phyloP scores from a whole-genome alignment of 495 filamentous ascomycete genomes.

The Cercophora samala region DNA sequence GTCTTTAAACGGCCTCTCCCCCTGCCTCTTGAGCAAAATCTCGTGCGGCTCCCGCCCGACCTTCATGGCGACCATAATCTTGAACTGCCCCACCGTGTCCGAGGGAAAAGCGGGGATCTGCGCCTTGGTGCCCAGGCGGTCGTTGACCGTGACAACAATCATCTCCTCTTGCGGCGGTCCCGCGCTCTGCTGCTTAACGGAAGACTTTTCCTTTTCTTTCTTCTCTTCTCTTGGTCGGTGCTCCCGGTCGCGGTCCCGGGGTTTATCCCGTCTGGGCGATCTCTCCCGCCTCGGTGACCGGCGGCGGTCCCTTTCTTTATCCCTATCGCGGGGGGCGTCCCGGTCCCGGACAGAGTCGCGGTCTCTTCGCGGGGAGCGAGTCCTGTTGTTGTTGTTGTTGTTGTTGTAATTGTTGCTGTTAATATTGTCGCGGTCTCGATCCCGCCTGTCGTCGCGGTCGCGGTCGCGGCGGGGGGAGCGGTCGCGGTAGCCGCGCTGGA shows the following conservation, averaged over 20 bases:
- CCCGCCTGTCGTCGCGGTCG: conserved; percentile 31
- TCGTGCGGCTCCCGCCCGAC: conserved; percentile 87
- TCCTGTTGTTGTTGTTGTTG: conserved; percentile 21
- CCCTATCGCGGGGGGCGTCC: conserved; percentile 17
- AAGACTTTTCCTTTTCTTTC: too few species aligned
- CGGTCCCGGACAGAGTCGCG: conserved; percentile 21
- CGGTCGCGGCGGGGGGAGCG: conserved; percentile 40
- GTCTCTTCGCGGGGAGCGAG: conserved; percentile 17
- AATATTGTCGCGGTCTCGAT: conserved; percentile 23
- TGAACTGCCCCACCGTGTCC: conserved; percentile 81
- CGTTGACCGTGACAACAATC: conserved; percentile 91
- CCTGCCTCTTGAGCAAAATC: conserved; percentile 87
- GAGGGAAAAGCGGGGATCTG: conserved; percentile 80
- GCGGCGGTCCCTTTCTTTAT: conserved; percentile 16
- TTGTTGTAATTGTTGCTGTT: conserved; percentile 17
- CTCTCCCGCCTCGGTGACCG: conserved; percentile 15
- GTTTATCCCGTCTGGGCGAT: conserved; percentile 5
- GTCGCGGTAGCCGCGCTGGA: conserved; percentile 54
- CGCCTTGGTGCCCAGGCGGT: conserved; percentile 85
- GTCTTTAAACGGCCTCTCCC: conserved; percentile 89
- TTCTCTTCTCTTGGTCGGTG: background rate
- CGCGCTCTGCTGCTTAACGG: too few species aligned
- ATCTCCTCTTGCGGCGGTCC: conserved; percentile 63
- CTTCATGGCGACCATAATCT: conserved; percentile 79
- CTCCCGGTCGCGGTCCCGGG: too few species aligned